These are phyloP conservation scores for Apiotrichum laibachii DNA, from an alignment of 1,284 basidiomycete species.

Conservation along the genomic window DNA sequence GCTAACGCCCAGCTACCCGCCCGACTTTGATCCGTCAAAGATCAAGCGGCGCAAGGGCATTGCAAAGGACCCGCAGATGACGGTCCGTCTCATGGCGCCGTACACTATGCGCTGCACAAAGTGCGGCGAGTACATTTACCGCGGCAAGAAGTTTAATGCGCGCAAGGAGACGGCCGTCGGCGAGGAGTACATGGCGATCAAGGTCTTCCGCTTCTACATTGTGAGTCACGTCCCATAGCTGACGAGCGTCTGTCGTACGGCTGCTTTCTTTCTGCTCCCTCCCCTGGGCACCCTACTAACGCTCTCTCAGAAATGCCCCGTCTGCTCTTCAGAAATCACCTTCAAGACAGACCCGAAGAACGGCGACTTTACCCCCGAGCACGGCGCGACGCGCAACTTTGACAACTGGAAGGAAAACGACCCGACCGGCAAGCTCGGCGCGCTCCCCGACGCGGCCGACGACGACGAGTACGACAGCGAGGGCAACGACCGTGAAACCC, in stretches of 20 bases:
- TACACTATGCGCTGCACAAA: conserved; percentile 97
- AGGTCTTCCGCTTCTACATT: conserved; percentile 57
- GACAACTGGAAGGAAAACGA: conserved; percentile 57
- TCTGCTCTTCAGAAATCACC: conserved; percentile 96
- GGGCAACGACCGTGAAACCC: conserved; percentile 57
- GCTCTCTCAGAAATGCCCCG: conserved; percentile 60
- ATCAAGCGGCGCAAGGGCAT: conserved; percentile 72
- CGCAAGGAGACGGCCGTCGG: conserved; percentile 96
- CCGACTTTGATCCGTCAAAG: conserved; percentile 95
- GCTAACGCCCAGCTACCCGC: conserved; percentile 54
- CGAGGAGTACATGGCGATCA: conserved; percentile 97
- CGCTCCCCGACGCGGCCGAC: conserved; percentile 47
- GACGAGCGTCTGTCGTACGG: neutral
- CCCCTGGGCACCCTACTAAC: conserved; percentile 13
- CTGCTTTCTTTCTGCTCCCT: conserved; percentile 1
- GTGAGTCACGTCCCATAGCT: conserved; percentile 28
- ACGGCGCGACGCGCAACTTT: conserved; percentile 90
- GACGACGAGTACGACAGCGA: conserved; percentile 58
- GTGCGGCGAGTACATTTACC: conserved; percentile 93
- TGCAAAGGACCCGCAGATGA: conserved; percentile 89
- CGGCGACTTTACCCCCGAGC: conserved; percentile 87
- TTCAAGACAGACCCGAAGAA: conserved; percentile 99
- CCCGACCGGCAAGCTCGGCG: conserved; percentile 34
- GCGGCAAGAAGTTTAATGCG: conserved; percentile 99
- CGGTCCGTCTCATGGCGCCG: conserved; percentile 97